phyloP scores from a whole-genome alignment of 2,329 filamentous ascomycete species.

The Trichoderma simmonsii region DNA sequence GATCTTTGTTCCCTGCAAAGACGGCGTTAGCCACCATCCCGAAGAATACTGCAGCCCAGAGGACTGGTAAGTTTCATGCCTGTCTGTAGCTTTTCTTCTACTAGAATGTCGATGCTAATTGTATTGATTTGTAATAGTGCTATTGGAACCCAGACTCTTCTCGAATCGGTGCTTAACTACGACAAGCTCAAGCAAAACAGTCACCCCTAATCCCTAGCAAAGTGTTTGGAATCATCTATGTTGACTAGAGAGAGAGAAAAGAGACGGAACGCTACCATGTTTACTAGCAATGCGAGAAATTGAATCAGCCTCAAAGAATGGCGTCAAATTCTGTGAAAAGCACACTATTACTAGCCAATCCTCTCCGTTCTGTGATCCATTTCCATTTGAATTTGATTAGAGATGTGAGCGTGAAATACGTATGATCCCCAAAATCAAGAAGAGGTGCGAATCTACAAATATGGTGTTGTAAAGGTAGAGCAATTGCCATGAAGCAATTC shows the following conservation, averaged over 20 bases:
- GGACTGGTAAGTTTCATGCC: slow-evolving; percentile 28
- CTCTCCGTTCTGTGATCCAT: neutral
- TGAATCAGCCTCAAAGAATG: neutral
- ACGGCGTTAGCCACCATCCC: slow-evolving; percentile 38
- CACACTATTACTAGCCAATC: neutral
- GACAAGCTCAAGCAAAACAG: slow-evolving; percentile 18
- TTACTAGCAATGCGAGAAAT: neutral
- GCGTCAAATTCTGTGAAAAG: neutral
- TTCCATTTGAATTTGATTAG: neutral
- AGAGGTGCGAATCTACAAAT: neutral
- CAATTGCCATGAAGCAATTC: neutral
- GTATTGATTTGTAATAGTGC: slow-evolving; percentile 19
- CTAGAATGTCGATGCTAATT: neutral
- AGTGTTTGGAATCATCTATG: neutral
- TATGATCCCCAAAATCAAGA: neutral
- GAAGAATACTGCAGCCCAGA: slow-evolving; percentile 36
- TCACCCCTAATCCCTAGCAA: neutral
- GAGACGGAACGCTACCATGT: neutral
- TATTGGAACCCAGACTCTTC: slow-evolving; percentile 29
- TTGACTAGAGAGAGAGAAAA: neutral
- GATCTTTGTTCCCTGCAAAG: slow-evolving; percentile 38
- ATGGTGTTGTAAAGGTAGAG: rapidly evolving
- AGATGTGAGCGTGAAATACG: neutral
- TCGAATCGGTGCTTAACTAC: slow-evolving; percentile 27
- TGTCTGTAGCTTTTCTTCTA: no score